Evolutionary conservation across 305 asterid genomes (phyloP).

Genomic region (Solanum hybrid): DNA sequence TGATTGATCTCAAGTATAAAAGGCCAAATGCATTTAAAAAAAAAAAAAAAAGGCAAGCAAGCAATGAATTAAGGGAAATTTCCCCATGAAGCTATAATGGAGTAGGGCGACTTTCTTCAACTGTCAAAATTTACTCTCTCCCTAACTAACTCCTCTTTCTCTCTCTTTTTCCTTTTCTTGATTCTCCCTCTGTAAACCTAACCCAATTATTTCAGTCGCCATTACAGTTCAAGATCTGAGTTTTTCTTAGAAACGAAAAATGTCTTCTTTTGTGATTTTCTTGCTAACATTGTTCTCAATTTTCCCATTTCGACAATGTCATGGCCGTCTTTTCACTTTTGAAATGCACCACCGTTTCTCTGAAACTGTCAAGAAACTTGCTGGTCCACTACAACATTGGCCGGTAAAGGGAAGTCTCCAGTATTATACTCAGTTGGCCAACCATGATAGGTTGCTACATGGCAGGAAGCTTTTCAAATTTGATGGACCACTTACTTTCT

Average conservation of each 20-base stretch:
- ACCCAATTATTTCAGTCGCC: background rate
- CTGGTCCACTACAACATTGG: slow-evolving; percentile 28
- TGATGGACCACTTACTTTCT: slow-evolving; percentile 46
- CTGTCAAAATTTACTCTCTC: slow-evolving; percentile 4
- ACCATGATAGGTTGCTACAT: slow-evolving; percentile 40
- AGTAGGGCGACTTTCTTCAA: background rate
- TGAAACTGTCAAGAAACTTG: slow-evolving; percentile 47
- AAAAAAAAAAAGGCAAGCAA: background rate
- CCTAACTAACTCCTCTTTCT: background rate
- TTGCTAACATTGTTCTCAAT: slow-evolving; percentile 15
- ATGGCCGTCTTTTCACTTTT: slow-evolving; percentile 46
- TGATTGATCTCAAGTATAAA: background rate
- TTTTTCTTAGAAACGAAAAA: slow-evolving; percentile 17
- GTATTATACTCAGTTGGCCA: slow-evolving; percentile 45
- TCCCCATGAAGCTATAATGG: background rate
- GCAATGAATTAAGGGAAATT: background rate
- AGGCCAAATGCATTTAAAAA: background rate
- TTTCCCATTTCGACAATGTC: slow-evolving; percentile 18
- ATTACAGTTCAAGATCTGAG: slow-evolving; percentile 13
- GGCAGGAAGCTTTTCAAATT: slow-evolving; percentile 36
- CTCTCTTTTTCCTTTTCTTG: no score
- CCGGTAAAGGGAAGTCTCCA: slow-evolving; percentile 51
- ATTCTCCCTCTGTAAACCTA: background rate
- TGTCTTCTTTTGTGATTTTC: slow-evolving; percentile 27
- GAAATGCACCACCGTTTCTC: slow-evolving; percentile 88